A percentile compares a stretch with the other conserved stretches of the same genome.
phyloP scores from a whole-genome alignment of 768 basidiomycete species.

The Leccinum subtestaceum region DNA sequence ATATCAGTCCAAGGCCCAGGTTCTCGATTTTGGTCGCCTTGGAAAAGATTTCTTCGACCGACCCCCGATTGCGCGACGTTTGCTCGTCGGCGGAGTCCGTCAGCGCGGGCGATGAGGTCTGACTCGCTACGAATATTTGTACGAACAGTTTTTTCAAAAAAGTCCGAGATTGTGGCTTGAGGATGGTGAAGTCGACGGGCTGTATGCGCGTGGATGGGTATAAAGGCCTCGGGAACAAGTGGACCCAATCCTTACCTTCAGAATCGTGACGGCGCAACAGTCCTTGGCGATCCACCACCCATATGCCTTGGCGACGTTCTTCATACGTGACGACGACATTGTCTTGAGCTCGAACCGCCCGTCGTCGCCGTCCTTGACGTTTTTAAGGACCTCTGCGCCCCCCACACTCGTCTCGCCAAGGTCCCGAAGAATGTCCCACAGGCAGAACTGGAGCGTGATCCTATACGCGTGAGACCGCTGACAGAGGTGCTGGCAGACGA shows the following conservation, averaged over 20 bases:
- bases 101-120: slow-evolving; percentile 67
- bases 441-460: slow-evolving; percentile 89
- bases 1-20: slow-evolving; percentile 75
- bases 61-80: slow-evolving; percentile 50
- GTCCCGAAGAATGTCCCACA: slow-evolving; percentile 96
- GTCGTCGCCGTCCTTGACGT: slow-evolving; percentile 43
- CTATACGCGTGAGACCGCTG: slow-evolving; percentile 76
- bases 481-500: slow-evolving; percentile 84
- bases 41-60: slow-evolving; percentile 76
- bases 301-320: slow-evolving; percentile 80
- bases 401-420: slow-evolving; percentile 83
- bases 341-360: slow-evolving; percentile 42
- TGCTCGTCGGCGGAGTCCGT: slow-evolving; percentile 32
- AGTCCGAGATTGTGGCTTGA: slow-evolving; percentile 57
- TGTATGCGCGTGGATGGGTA: slow-evolving; percentile 29
- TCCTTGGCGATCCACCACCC: slow-evolving; percentile 95
- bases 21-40: slow-evolving; percentile 64
- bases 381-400: slow-evolving; percentile 73
- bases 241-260: slow-evolving; percentile 62
- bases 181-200: slow-evolving; percentile 83
- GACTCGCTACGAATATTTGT: slow-evolving; percentile 70
- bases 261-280: slow-evolving; percentile 63
- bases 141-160: slow-evolving; percentile 74
- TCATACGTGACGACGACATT: slow-evolving; percentile 55
- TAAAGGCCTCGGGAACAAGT: neutral